These are phyloP conservation scores for Aspergillus conjunctus DNA, from an alignment of 495 filamentous ascomycete genomes.

Conservation along the genomic window DNA sequence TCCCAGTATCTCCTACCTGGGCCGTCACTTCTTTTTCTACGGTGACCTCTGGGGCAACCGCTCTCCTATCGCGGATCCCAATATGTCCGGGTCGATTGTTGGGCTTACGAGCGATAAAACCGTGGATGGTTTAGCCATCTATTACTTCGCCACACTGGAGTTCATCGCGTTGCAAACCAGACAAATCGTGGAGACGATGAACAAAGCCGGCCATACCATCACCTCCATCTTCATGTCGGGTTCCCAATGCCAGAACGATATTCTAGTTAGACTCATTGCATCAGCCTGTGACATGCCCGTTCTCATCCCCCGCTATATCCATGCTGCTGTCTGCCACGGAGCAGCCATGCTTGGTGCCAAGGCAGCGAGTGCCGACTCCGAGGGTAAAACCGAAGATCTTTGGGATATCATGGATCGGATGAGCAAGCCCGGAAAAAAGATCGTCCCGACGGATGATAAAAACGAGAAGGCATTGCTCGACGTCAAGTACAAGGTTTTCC, in stretches of 20 bases:
- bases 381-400: constrained; percentile 80
- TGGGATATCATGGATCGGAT: constrained; percentile 98
- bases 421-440: constrained; percentile 87
- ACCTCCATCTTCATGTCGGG: constrained; percentile 97
- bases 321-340: constrained; percentile 95
- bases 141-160: constrained; percentile 94
- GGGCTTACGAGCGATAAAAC: constrained; percentile 83
- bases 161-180: constrained; percentile 96
- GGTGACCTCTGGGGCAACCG: constrained; percentile 98
- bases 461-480: constrained; percentile 77
- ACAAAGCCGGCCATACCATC: constrained; percentile 78
- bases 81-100: constrained; percentile 86
- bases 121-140: constrained; percentile 80
- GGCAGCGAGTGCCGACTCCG: constrained; percentile 73
- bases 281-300: constrained; percentile 91
- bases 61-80: constrained; percentile 86
- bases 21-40: constrained; percentile 95
- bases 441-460: constrained; percentile 67
- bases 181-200: constrained; percentile 94
- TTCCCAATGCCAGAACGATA: constrained; percentile 91
- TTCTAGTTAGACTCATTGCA: constrained; percentile 87
- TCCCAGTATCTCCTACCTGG: constrained; percentile 79
- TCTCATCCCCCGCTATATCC: constrained; percentile 84
- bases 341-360: constrained; percentile 97
- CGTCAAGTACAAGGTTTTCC: constrained; percentile 77